phyloP scores from a whole-genome alignment of 805 yeast genomes.

The Schizosaccharomyces osmophilus region DNA sequence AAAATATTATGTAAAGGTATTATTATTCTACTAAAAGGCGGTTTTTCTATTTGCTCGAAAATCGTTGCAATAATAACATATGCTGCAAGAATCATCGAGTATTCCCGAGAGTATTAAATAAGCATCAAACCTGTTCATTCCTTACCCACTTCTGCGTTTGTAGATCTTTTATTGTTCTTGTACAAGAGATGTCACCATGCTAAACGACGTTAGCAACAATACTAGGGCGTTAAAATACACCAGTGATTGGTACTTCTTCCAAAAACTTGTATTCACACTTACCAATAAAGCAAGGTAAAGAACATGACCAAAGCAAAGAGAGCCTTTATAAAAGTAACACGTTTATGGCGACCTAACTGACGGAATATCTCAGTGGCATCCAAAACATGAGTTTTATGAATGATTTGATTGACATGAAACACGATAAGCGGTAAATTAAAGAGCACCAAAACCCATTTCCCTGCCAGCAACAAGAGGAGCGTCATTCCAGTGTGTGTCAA shows the following conservation, averaged over 20 bases:
- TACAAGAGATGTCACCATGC: neutral
- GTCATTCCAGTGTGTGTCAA: slow-evolving; percentile 26
- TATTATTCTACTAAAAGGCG: no score
- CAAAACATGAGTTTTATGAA: slow-evolving; percentile 57
- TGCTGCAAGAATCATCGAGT: no score
- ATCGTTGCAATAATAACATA: no score
- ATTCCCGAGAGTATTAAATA: no score
- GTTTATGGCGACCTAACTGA: slow-evolving; percentile 77
- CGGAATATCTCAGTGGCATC: slow-evolving; percentile 96
- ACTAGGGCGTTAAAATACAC: no score
- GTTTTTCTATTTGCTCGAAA: no score
- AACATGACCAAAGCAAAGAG: slow-evolving; percentile 79
- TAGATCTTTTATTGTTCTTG: neutral
- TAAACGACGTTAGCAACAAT: neutral
- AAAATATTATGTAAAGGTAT: no score
- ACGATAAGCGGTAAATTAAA: slow-evolving; percentile 65
- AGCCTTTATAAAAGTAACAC: slow-evolving; percentile 69
- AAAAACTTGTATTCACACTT: neutral
- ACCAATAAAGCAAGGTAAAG: slow-evolving; percentile 65
- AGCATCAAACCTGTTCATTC: no score
- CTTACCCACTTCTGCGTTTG: no score
- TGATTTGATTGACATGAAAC: slow-evolving; percentile 52
- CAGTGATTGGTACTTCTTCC: no score
- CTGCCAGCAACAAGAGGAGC: slow-evolving; percentile 48
- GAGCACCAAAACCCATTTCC: slow-evolving; percentile 77